phyloP scores from a whole-genome alignment of 2,329 filamentous ascomycete genomes.

The Pyrenochaeta sp. region DNA sequence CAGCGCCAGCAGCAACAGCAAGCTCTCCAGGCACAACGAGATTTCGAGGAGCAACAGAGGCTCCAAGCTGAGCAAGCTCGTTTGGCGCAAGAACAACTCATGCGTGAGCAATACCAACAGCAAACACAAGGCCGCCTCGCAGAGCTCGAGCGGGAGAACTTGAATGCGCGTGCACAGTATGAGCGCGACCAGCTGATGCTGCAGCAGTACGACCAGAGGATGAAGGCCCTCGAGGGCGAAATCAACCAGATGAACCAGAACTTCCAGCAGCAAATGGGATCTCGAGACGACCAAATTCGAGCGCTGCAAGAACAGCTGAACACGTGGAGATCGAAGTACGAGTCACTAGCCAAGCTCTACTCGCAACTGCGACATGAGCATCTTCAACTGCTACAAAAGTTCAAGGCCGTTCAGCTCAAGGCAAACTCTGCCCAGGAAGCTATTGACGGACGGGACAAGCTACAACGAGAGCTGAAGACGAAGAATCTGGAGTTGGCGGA shows the following conservation, averaged over 20 bases:
- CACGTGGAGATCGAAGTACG: slow-evolving; percentile 97
- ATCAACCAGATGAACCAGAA: slow-evolving; percentile 82
- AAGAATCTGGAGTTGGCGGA: slow-evolving; percentile 99
- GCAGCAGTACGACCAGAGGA: slow-evolving; percentile 91
- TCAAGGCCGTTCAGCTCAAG: slow-evolving; percentile 95
- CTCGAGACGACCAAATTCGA: slow-evolving; percentile 93
- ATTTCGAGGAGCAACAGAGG: slow-evolving; percentile 97
- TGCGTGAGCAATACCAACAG: slow-evolving; percentile 87
- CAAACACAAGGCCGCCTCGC: slow-evolving; percentile 96
- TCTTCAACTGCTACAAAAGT: slow-evolving; percentile 92
- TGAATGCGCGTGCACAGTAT: slow-evolving; percentile 93
- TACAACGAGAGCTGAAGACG: slow-evolving; percentile 97
- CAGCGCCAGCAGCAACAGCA: slow-evolving; percentile 83
- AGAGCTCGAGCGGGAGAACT: slow-evolving; percentile 92
- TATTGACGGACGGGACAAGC: slow-evolving; percentile 91
- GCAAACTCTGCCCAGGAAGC: slow-evolving; percentile 96
- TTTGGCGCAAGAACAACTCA: slow-evolving; percentile 86
- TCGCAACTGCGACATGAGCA: slow-evolving; percentile 96
- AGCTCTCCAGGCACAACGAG: slow-evolving; percentile 83
- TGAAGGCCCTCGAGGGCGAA: slow-evolving; percentile 92
- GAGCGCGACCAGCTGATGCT: slow-evolving; percentile 97
- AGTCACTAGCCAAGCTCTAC: slow-evolving; percentile 94
- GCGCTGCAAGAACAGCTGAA: slow-evolving; percentile 96
- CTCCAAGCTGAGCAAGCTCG: slow-evolving; percentile 87
- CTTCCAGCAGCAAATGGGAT: slow-evolving; percentile 82